Evolutionary conservation across 768 basidiomycete genomes (phyloP).

Genomic region (Ephemerocybe angulata): DNA sequence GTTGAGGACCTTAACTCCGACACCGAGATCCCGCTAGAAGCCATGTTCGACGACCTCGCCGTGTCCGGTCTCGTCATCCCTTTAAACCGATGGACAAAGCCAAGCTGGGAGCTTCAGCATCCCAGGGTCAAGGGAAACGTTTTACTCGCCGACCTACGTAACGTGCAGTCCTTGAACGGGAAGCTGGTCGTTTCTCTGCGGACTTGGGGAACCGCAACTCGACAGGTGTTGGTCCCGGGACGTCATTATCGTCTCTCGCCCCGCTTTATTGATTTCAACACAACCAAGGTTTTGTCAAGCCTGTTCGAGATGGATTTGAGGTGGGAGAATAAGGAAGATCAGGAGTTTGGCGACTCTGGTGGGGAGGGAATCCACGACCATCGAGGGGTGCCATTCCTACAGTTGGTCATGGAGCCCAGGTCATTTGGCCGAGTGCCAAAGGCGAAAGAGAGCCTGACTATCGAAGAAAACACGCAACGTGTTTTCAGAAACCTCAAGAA

Average conservation of each 20-base stretch:
- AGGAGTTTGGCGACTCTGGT: conserved; percentile 3
- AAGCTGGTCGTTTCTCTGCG: conserved; percentile 35
- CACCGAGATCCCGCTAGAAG: conserved; percentile 40
- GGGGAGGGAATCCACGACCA: conserved; percentile 14
- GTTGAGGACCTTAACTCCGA: conserved; percentile 29
- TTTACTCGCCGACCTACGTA: conserved; percentile 38
- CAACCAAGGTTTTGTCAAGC: conserved; percentile 41
- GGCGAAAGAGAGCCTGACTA: conserved; percentile 29
- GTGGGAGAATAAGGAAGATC: conserved; percentile 18
- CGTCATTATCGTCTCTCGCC: conserved; percentile 42
- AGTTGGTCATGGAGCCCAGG: conserved; percentile 40
- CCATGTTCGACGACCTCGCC: conserved; percentile 47
- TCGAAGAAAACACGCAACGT: conserved; percentile 36
- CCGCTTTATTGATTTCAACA: conserved; percentile 52
- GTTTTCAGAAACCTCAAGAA: conserved; percentile 36
- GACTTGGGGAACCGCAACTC: conserved; percentile 33
- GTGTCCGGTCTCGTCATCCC: conserved; percentile 44
- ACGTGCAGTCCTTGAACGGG: conserved; percentile 31
- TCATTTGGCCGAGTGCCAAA: conserved; percentile 31
- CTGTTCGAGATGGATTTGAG: conserved; percentile 45
- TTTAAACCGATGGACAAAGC: conserved; percentile 34
- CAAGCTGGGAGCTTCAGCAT: conserved; percentile 37
- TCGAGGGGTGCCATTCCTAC: conserved; percentile 36
- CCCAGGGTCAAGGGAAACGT: conserved; percentile 35
- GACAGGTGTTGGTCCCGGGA: conserved; percentile 27